phyloP scores from a whole-genome alignment of 2,329 filamentous ascomycete genomes.

The Trichoderma sp. region DNA sequence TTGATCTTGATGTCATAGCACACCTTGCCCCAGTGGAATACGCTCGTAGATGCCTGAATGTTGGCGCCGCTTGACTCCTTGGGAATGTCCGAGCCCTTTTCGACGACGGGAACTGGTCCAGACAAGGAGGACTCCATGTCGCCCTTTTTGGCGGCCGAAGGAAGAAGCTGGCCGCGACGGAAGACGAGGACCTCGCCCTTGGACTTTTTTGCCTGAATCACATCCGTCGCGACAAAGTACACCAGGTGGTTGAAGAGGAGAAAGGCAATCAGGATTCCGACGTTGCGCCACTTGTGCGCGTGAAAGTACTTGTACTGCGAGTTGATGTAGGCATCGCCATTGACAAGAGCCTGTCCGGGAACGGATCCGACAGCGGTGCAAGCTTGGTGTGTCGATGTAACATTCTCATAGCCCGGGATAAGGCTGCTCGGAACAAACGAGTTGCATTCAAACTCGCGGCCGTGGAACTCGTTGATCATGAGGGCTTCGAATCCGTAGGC shows the following conservation, averaged over 20 bases:
- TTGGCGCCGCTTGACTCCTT: neutral
- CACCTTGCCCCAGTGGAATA: slow-evolving; percentile 58
- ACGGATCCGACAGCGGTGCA: slow-evolving; percentile 44
- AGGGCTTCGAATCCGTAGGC: slow-evolving; percentile 65
- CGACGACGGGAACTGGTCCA: neutral
- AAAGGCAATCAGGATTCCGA: slow-evolving; percentile 56
- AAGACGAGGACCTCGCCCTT: slow-evolving; percentile 63
- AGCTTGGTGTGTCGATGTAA: neutral
- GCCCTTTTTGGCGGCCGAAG: neutral
- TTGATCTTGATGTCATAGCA: slow-evolving; percentile 72
- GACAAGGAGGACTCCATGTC: neutral
- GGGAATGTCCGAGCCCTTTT: slow-evolving; percentile 7
- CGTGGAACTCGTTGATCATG: slow-evolving; percentile 64
- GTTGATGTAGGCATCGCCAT: slow-evolving; percentile 41
- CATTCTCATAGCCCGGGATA: slow-evolving; percentile 25
- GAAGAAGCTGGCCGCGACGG: neutral
- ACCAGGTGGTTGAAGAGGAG: slow-evolving; percentile 46
- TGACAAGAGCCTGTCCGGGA: slow-evolving; percentile 36
- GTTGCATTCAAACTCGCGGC: slow-evolving; percentile 32
- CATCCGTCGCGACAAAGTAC: slow-evolving; percentile 52
- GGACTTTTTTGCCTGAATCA: slow-evolving; percentile 48
- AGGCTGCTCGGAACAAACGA: slow-evolving; percentile 26
- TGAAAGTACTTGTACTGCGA: slow-evolving; percentile 47
- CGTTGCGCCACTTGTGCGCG: slow-evolving; percentile 54
- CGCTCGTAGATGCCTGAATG: slow-evolving; percentile 6